These are phyloP conservation scores for Suillus cothurnatus DNA, from an alignment of 768 basidiomycete genomes.

Conservation along the genomic window DNA sequence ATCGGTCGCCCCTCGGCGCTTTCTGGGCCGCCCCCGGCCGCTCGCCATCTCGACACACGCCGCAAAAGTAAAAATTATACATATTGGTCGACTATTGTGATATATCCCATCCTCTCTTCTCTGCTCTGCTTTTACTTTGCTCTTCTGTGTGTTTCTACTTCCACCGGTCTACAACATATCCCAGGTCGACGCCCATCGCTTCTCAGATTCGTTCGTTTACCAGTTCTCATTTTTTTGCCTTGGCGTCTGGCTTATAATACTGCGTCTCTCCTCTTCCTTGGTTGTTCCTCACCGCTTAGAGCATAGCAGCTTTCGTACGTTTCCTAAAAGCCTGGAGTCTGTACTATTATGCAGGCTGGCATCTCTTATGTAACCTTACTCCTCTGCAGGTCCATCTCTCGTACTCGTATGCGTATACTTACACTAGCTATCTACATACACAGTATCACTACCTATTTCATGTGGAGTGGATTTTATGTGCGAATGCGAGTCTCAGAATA, in stretches of 20 bases:
- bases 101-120: constrained; percentile 13
- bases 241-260: constrained; percentile 5
- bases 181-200: constrained; percentile 24
- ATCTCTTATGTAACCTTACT: constrained; percentile 3
- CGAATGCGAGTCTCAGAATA: background rate
- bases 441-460: constrained; percentile 7
- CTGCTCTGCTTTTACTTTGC: constrained; percentile 16
- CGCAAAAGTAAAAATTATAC: constrained; percentile 40
- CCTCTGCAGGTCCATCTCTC: constrained; percentile 8
- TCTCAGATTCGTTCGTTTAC: constrained; percentile 4
- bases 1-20: constrained; percentile 19
- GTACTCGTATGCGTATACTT: constrained; percentile 11
- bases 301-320: background rate
- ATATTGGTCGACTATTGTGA: constrained; percentile 35
- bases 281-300: constrained; percentile 5
- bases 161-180: constrained; percentile 35
- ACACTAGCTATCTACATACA: constrained; percentile 12
- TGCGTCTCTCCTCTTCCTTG: background rate
- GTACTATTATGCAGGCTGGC: constrained; percentile 15
- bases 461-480: background rate
- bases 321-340: constrained; percentile 13
- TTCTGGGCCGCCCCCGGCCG: background rate
- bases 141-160: constrained; percentile 13
- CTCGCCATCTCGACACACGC: background rate
- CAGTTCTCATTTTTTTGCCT: constrained; percentile 6